phyloP scores from a whole-genome alignment of 2,329 filamentous ascomycete species.

The Arthrocladium fulminans region DNA sequence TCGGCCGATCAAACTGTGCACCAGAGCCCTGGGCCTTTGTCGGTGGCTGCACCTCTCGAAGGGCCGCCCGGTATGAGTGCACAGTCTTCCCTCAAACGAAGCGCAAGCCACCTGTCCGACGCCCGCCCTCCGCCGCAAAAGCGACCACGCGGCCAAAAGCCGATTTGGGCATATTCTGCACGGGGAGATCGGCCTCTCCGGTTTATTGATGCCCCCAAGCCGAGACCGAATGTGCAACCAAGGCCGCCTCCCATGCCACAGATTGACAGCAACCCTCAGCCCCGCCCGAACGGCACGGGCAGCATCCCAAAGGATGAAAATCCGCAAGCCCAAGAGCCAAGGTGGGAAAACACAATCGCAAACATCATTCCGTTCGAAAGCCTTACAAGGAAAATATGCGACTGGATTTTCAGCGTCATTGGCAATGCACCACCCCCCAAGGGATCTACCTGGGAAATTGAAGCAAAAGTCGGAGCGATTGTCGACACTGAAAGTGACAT shows the following conservation, averaged over 20 bases:
- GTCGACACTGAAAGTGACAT: constrained; percentile 58
- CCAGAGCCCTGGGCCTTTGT: constrained; percentile 11
- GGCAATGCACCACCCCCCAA: constrained; percentile 41
- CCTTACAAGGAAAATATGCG: constrained; percentile 64
- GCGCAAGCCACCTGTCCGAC: constrained; percentile 18
- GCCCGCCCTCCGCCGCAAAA: constrained; percentile 36
- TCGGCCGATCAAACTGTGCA: constrained; percentile 15
- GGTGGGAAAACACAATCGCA: constrained; percentile 54
- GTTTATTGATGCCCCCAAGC: constrained; percentile 12
- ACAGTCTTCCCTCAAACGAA: constrained; percentile 18
- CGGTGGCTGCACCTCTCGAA: neutral
- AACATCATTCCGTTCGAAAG: constrained; percentile 64
- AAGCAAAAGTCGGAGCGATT: constrained; percentile 82
- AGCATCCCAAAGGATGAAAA: neutral
- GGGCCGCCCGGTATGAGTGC: neutral
- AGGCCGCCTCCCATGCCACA: constrained; percentile 24
- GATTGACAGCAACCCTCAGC: neutral
- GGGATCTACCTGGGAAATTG: constrained; percentile 73
- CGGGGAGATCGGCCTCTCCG: constrained; percentile 22
- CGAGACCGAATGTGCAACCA: constrained; percentile 7
- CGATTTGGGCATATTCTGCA: constrained; percentile 42
- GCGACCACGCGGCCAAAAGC: constrained; percentile 44
- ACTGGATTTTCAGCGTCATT: constrained; percentile 68
- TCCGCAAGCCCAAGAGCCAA: constrained; percentile 10
- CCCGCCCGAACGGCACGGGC: neutral